Base-by-base conservation (phyloP, 208 protist genomes). In the Crithidia sp. region DNA sequence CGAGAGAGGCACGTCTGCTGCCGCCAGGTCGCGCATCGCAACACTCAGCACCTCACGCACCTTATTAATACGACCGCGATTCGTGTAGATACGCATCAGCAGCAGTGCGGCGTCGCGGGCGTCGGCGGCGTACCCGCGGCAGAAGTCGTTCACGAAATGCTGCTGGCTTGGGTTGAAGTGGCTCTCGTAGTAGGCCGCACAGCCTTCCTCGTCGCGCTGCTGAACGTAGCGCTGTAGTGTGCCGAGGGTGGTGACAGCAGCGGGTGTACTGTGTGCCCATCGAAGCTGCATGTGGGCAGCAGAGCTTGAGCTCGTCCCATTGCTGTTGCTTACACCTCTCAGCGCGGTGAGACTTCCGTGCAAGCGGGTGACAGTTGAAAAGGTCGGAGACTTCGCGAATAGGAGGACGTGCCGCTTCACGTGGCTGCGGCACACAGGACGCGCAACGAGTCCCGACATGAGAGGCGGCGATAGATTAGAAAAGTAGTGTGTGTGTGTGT, bases 61-160 rank as follows among this genome's bases (percentile, higher is more conserved):
- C 56, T 82, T 79, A 37, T 92, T 77, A 77, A 93, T 90, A 12
- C 83, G 74, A 6, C 91, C 91, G 7, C 91, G 54, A 16, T 80
- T 77, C 7, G 82, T 85, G 85, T 92, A 96, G 10, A 81, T 69
- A 39, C 88, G 84, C 79, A 92, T 90, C 53, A 91, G 76, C 63
- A 67, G 71, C 28, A 91, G 39, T 19, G 81, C 57, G 40, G 81
- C 71, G 39, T 93, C 87, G 2, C 88, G 80, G n/a, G 79, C 86
- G 7, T 90, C 79, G 10, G 68, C 67, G 17, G 58, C 69, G 36
- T 55, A 78, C 28, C 77, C 83, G 41, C 62, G 65, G 59, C 82
- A 82, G 67, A 90, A 84, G 54, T 88, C 79, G 52, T 47, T 8
- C 3, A 72, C 7, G 47, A 92, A 71, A 37, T 81, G 72, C 60